Evolutionary conservation across 345 rosid genomes (phyloP).

Genomic region (Eucalyptus leucophloia): DNA sequence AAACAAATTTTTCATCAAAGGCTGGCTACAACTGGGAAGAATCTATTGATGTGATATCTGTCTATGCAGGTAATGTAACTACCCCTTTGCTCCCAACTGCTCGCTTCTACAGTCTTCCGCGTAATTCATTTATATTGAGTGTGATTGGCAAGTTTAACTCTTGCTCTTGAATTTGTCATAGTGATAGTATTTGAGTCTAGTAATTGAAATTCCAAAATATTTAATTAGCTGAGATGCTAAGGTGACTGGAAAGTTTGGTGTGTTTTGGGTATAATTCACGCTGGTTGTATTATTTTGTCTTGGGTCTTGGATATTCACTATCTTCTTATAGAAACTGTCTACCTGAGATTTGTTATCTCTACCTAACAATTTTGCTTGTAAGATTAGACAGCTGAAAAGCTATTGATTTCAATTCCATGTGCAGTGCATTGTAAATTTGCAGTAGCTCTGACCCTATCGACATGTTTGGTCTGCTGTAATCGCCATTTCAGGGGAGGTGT

Average conservation of each 20-base stretch:
- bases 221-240: background rate
- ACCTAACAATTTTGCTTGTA: background rate
- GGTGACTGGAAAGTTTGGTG: background rate
- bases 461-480: background rate
- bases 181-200: background rate
- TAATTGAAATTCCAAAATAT: background rate
- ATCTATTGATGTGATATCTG: background rate
- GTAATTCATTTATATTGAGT: background rate
- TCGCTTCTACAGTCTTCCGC: background rate
- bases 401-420: background rate
- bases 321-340: background rate
- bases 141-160: background rate
- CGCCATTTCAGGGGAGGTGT: background rate
- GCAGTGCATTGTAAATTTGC: background rate
- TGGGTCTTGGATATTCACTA: background rate
- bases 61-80: background rate
- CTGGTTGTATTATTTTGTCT: background rate
- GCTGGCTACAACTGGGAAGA: background rate
- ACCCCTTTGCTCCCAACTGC: background rate
- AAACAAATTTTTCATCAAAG: background rate
- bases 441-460: background rate
- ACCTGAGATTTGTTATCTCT: background rate
- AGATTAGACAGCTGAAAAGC: background rate
- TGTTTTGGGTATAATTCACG: background rate
- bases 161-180: background rate